Percentiles rank a stretch among this genome's conserved stretches.
phyloP scores from a whole-genome alignment of 305 asterid genomes.

The Solanum hybrid region DNA sequence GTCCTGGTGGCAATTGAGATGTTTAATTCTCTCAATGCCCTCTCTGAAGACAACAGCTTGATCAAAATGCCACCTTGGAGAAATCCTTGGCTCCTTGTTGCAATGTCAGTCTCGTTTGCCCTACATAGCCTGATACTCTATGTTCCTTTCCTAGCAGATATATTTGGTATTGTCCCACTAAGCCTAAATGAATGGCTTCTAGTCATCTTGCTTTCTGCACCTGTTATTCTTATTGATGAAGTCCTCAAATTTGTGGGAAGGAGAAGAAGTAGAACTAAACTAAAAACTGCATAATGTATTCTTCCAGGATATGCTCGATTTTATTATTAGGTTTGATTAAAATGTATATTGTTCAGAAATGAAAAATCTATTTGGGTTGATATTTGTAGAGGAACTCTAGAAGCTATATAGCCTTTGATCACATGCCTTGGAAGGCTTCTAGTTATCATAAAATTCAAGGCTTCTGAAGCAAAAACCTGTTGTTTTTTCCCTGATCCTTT shows the following conservation, averaged over 20 bases:
- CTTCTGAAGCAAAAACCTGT: background rate
- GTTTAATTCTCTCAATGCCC: conserved; percentile 86
- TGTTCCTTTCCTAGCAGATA: conserved; percentile 62
- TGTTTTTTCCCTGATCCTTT: background rate
- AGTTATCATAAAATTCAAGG: background rate
- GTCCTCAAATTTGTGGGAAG: conserved; percentile 68
- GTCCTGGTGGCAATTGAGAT: conserved; percentile 85
- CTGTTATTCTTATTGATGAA: conserved; percentile 72
- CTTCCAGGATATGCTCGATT: background rate
- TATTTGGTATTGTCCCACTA: conserved; percentile 76
- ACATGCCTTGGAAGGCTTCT: background rate
- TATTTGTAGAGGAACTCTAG: background rate
- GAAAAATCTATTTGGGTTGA: background rate
- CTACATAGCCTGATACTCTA: conserved; percentile 74
- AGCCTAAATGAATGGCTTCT: conserved; percentile 64
- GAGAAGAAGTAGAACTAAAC: conserved; percentile 44
- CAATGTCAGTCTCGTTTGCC: conserved; percentile 62
- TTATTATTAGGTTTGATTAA: background rate
- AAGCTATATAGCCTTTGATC: background rate
- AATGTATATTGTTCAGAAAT: background rate
- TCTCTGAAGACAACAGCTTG: conserved; percentile 86
- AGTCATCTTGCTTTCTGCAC: conserved; percentile 59
- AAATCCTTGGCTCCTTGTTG: conserved; percentile 83
- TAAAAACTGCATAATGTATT: conserved; percentile 31
- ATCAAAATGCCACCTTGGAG: conserved; percentile 87